Evolutionary conservation across 208 protist species (phyloP).

Genomic region (Acanthamoeba healyi): DNA sequence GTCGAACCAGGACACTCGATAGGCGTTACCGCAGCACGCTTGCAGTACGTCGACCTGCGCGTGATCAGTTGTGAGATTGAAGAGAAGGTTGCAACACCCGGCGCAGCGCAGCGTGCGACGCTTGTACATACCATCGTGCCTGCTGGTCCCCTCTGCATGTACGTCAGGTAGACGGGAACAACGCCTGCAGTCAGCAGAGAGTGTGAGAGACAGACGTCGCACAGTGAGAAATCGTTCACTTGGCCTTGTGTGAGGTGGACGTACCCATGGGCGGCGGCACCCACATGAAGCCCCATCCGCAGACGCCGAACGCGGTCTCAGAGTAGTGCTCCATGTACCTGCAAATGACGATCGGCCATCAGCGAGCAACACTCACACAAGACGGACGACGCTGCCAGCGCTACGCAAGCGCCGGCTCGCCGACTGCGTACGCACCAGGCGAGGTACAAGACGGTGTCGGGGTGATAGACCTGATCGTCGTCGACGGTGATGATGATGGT

Average conservation of each 20-base stretch:
- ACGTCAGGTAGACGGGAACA: slow-evolving; percentile 30
- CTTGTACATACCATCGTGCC: slow-evolving; percentile 20
- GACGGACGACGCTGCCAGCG: too few species aligned
- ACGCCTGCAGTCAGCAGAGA: not conserved
- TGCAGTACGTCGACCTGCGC: slow-evolving; percentile 38
- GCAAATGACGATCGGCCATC: not conserved
- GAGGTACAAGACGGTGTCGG: slow-evolving; percentile 46
- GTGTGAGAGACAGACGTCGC: not conserved
- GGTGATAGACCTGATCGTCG: slow-evolving; percentile 46
- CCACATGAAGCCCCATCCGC: slow-evolving; percentile 51
- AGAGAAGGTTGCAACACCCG: not conserved
- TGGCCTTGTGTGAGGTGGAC: too few species aligned
- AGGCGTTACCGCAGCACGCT: slow-evolving; percentile 44
- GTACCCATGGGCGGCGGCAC: slow-evolving; percentile 3
- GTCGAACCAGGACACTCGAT: slow-evolving; percentile 30
- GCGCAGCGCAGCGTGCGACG: not conserved
- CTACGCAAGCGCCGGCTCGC: too few species aligned
- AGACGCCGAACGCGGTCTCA: slow-evolving; percentile 7
- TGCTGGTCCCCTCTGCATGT: slow-evolving; percentile 8
- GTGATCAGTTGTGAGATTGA: too few species aligned
- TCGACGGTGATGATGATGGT: slow-evolving; percentile 66
- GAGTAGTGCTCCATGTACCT: slow-evolving; percentile 59
- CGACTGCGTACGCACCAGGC: not conserved
- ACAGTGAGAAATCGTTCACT: too few species aligned
- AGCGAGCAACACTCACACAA: too few species aligned